phyloP scores from a whole-genome alignment of 1,139 yeast genomes.

The Geotrichum restrictum region DNA sequence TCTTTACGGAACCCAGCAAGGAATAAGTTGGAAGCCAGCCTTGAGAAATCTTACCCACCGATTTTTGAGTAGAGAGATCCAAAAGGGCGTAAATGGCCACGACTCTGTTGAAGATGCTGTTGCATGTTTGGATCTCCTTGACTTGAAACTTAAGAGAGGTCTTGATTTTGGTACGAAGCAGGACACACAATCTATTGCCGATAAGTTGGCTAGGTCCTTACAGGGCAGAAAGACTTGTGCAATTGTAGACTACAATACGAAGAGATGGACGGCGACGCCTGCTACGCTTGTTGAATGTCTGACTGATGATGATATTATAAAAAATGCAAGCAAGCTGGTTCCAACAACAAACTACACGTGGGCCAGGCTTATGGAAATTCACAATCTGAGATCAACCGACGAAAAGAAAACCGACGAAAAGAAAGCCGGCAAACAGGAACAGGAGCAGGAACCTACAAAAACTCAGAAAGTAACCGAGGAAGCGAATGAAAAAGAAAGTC shows the following conservation, averaged over 20 bases:
- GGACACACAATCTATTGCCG: constrained; percentile 24
- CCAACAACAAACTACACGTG: constrained; percentile 47
- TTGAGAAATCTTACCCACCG: constrained; percentile 61
- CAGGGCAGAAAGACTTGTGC: constrained; percentile 29
- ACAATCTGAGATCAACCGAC: constrained; percentile 40
- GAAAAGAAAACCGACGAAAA: too few species aligned
- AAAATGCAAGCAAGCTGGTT: constrained; percentile 37
- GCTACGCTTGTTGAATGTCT: constrained; percentile 45
- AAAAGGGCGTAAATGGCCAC: constrained; percentile 64
- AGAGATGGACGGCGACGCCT: constrained; percentile 37
- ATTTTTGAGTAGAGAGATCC: constrained; percentile 58
- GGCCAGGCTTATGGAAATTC: constrained; percentile 58
- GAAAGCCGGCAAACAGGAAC: too few species aligned
- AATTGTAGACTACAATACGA: constrained; percentile 39
- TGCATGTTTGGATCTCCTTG: constrained; percentile 74
- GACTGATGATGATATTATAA: constrained; percentile 58
- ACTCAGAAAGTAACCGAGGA: too few species aligned
- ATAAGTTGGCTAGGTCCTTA: constrained; percentile 22
- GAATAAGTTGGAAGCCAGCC: constrained; percentile 76
- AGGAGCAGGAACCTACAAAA: too few species aligned
- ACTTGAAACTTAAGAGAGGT: constrained; percentile 66
- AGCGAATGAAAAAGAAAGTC: constrained; percentile 19
- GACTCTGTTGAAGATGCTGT: constrained; percentile 82
- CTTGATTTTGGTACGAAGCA: constrained; percentile 51
- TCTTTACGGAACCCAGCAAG: constrained; percentile 55